Evolutionary conservation across 2,329 filamentous ascomycete genomes (phyloP), one percentile per base, ranked within the genome.

Genomic region (Cryphonectria naterciae): DNA sequence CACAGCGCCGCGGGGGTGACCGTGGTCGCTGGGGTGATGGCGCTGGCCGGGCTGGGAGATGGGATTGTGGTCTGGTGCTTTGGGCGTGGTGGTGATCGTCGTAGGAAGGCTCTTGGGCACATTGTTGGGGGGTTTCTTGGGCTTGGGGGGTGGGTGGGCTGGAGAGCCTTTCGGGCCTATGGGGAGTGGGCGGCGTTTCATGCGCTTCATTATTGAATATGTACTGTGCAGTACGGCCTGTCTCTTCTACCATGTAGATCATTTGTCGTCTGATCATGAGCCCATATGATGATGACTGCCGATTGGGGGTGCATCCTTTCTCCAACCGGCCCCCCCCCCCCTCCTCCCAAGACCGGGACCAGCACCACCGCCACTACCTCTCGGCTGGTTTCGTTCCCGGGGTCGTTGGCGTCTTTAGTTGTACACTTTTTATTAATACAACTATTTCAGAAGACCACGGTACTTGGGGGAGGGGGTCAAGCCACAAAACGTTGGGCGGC

Each of bases 11-110:
- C 49, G 1, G 79, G 76, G 2, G 70, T 81, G 15, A 80, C 77
- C 2, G 76, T 77, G 0, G 74, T 80, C 52, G 75, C 76, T 1
- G 76, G 74, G 0, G 70, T 80, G 2, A 19, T 80, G 17, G 76
- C 79, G 8, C 64, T 78, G 0, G 78, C 77, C n/a, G 77, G 76
- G 41, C 68, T 81, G 25, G 77, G 75, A 0, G 80, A 81, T 41
- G 80, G 79, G 0, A 17, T 78, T 7, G 75, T 81, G 1, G 76
- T 81, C 1, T 81, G 79, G 79, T 25, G 75, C 10, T 67, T 77
- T 2, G 79, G 79, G 0, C 78, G 79, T 32, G 28, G 3, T 32
- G 28, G 28, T 32, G 28, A 3, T 32, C 28, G 28, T 32, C 28
- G 28, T 19, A 77, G 71, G 65, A 77, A 72, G 67, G 76, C 76